Evolutionary conservation across 1,284 basidiomycete genomes (phyloP).

Genomic region (Pholiota adiposa): DNA sequence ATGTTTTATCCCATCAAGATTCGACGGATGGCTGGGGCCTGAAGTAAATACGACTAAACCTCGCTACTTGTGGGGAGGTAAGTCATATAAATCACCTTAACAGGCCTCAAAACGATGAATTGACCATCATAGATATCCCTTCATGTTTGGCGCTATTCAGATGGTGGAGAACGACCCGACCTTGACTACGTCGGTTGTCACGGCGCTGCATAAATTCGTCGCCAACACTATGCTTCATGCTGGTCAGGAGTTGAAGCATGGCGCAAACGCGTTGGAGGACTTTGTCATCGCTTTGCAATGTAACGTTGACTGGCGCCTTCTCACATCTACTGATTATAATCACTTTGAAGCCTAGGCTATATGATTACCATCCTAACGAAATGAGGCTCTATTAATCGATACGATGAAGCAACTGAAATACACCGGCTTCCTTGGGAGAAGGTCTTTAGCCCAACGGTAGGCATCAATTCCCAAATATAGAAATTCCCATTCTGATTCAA

Average conservation of each 20-base stretch:
- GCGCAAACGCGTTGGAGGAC: slow-evolving; percentile 61
- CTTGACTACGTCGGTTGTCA: slow-evolving; percentile 47
- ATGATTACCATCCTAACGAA: slow-evolving; percentile 54
- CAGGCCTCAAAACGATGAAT: neutral
- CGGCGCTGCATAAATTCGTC: slow-evolving; percentile 55
- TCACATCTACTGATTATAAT: neutral
- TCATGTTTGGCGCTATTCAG: slow-evolving; percentile 59
- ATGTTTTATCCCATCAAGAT: slow-evolving; percentile 58
- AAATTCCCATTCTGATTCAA: neutral
- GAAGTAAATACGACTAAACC: slow-evolving; percentile 59
- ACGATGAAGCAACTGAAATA: slow-evolving; percentile 58
- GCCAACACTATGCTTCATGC: slow-evolving; percentile 58
- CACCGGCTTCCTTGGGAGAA: slow-evolving; percentile 57
- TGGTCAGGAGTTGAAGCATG: slow-evolving; percentile 56
- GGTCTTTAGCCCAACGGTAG: slow-evolving; percentile 39
- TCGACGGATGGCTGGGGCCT: slow-evolving; percentile 59
- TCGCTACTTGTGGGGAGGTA: slow-evolving; percentile 60
- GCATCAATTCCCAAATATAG: neutral
- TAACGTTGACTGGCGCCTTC: slow-evolving; percentile 30
- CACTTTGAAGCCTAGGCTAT: slow-evolving; percentile 42
- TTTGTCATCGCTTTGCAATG: slow-evolving; percentile 59
- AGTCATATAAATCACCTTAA: slow-evolving; percentile 14
- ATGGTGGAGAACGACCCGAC: slow-evolving; percentile 54
- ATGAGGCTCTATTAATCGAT: slow-evolving; percentile 54
- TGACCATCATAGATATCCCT: slow-evolving; percentile 46